Base-by-base conservation (phyloP, 345 rosid genomes). In the Eucalyptus tenuipes region DNA sequence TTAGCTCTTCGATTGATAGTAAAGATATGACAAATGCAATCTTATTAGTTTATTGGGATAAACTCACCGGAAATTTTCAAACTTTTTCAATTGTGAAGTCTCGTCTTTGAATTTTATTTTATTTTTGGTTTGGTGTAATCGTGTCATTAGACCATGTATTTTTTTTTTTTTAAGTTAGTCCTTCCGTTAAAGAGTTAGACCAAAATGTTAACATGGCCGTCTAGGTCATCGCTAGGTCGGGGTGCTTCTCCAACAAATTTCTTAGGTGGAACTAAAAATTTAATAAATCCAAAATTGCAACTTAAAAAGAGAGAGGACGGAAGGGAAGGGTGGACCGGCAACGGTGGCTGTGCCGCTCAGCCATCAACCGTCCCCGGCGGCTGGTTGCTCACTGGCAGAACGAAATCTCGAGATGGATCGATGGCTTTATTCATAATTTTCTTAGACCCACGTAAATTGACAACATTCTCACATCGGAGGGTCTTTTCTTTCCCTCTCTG, bases 1-100 rank as follows among this genome's bases (percentile, higher is more conserved):
- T 3, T 18, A 0, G 4, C 0, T 52, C 2, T 18, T 15, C 2
- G 4, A 10, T 52, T 18, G 55, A 52, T 3, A 18, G 24, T 52
- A 52, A 52, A 18, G 4, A 52, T 52, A 52, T 18, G 55, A 17
- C 18, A 24, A 52, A 18, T 3, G 10, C 55, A 52, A 52, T 18
- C 55, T 18, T 18, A 52, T 52, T 52, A 52, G 2, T 52, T 52
- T 52, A 3, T 52, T 18, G 24, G 9, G 24, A 52, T 52, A 52
- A 52, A 18, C 24, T 7, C 24, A 52, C 0, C 0, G 1, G 2
- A 52, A 52, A 18, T 18, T 18, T 52, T 18, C 24, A 18, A 52
- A 7, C 0, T 0, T 3, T 52, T 15, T 50, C 8, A 50, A 6
- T 15, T 16, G 20, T 50, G 1, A 16, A 50, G 4, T 17, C 55